phyloP scores from a whole-genome alignment of 306 rosid species.

The Quercus alba region DNA sequence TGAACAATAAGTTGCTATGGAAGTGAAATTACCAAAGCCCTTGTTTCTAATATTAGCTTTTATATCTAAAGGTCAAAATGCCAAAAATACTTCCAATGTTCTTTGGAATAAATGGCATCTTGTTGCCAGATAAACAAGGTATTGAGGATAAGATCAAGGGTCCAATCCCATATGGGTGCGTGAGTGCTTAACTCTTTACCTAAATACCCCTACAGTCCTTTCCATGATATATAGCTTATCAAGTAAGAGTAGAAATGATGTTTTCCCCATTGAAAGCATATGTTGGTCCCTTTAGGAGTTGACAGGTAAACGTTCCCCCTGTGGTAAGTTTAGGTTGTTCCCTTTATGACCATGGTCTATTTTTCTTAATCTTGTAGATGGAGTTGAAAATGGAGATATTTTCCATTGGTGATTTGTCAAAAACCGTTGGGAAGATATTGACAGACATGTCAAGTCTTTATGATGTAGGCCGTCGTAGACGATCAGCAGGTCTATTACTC shows the following conservation, averaged over 20 bases:
- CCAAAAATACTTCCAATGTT: background rate
- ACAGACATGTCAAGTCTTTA: slow-evolving; percentile 95
- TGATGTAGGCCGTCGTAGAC: slow-evolving; percentile 87
- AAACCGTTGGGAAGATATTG: slow-evolving; percentile 75
- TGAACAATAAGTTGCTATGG: background rate
- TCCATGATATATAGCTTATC: background rate
- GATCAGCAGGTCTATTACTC: slow-evolving; percentile 79
- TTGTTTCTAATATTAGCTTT: background rate
- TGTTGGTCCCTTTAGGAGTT: background rate
- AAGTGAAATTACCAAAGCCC: background rate
- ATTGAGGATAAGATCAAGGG: background rate
- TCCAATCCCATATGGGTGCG: background rate
- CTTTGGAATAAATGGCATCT: background rate
- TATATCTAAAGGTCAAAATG: background rate
- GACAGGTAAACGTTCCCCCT: background rate
- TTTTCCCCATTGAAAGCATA: background rate
- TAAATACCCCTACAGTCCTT: background rate
- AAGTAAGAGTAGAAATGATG: background rate
- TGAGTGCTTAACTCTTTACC: background rate
- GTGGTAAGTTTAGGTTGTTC: slow-evolving; percentile 18
- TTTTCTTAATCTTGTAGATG: slow-evolving; percentile 64
- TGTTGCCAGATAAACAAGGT: background rate
- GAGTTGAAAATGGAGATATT: slow-evolving; percentile 94
- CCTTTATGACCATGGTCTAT: slow-evolving; percentile 24
- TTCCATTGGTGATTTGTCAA: slow-evolving; percentile 90